Base-by-base conservation (phyloP, 305 asterid genomes). In the Fraxinus paxiana region DNA sequence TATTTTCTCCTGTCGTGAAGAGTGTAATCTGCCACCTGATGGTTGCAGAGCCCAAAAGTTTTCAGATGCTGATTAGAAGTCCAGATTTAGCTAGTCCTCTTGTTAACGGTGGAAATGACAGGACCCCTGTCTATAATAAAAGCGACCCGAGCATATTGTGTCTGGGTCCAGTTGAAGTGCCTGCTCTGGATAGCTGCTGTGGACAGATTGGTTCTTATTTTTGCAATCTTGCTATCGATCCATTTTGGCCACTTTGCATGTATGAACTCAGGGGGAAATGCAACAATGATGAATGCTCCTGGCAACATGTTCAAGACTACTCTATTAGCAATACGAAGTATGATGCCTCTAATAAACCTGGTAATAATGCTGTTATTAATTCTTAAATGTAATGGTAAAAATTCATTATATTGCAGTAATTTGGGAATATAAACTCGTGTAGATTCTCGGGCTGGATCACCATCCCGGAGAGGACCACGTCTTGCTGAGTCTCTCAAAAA, bases 231-330 rank as follows among this genome's bases (percentile, higher is more conserved):
- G 80, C 83, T 76, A 84, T 89, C 24, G 88, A 89, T 79, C 90
- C 92, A 61, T 78, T 83, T 59, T 75, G 89, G 89, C 90, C 92
- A 38, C 90, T 89, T 80, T 89, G 92, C 63, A 84, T 89, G 88
- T 89, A 78, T 80, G 92, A 89, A 79, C 89, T 89, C 35, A 83
- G 92, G 26, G 92, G 92, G 17, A 89, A 86, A 87, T 89, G 92
- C 89, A 89, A 89, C 75, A 83, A 87, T 76, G 82, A 84, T 24
- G 90, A 89, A 77, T 89, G 90, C 83, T 67, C 87, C 78, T 82
- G 84, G 89, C 92, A 89, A 59, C 92, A 89, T 83, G 67, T 79
- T 46, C 83, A 80, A 75, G 89, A 86, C 84, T 87, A 82, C 79
- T 76, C 81, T 76, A 73, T 61, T 30, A 38, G 67, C 54, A 77